Conservation (phyloP, 2,329 filamentous ascomycete species). For the Myriosclerotinia curreyana region DNA sequence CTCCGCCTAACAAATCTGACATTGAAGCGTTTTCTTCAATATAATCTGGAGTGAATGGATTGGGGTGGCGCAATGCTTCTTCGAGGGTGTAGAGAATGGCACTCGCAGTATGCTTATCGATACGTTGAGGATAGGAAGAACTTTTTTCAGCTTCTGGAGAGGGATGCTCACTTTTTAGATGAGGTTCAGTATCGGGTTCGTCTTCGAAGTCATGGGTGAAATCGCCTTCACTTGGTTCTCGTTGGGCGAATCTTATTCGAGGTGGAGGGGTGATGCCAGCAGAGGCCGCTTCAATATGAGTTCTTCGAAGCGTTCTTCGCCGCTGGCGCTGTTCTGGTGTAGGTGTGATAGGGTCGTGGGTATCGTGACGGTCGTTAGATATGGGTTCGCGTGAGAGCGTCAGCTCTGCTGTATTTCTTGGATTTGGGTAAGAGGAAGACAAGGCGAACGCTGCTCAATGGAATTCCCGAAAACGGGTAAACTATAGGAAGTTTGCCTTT, state of each 20-base stretch:
- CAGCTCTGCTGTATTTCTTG: conserved; percentile 34
- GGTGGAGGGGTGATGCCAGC: conserved; percentile 38
- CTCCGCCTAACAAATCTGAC: conserved; percentile 72
- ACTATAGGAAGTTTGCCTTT: conserved; percentile 1
- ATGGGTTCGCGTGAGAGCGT: conserved; percentile 33
- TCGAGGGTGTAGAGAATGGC: conserved; percentile 92
- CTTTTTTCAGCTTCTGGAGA: conserved; percentile 7
- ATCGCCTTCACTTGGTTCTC: conserved; percentile 25
- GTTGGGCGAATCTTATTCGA: conserved; percentile 31
- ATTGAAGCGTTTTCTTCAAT: conserved; percentile 89
- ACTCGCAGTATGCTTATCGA: conserved; percentile 81
- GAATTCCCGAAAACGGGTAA: conserved; percentile 25
- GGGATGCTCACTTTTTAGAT: conserved; percentile 24
- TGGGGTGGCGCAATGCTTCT: conserved; percentile 79
- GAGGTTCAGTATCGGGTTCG: conserved; percentile 33
- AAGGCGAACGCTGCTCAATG: conserved; percentile 32
- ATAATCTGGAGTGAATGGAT: conserved; percentile 77
- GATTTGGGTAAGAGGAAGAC: conserved; percentile 29
- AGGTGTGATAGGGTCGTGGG: conserved; percentile 38
- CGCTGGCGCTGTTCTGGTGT: conserved; percentile 37
- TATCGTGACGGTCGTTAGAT: conserved; percentile 41
- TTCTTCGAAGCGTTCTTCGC: conserved; percentile 33
- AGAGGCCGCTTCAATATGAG: conserved; percentile 39
- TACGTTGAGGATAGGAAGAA: conserved; percentile 52
- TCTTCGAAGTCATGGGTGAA: conserved; percentile 36